phyloP scores from a whole-genome alignment of 139 green algal genomes.

The Eudorina sp. region DNA sequence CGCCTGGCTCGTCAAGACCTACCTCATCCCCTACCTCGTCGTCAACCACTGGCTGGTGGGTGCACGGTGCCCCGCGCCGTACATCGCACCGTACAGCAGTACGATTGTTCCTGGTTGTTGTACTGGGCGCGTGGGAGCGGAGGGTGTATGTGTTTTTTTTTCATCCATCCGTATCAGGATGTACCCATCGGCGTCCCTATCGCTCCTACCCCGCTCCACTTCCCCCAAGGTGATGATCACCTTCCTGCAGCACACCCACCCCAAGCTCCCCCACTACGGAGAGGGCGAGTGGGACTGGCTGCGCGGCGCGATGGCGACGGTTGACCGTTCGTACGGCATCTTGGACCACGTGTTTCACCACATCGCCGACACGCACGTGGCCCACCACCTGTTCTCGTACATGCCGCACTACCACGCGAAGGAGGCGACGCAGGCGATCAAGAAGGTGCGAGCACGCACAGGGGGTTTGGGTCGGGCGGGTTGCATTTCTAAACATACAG shows the following conservation, averaged over 20 bases:
- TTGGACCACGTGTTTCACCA: slow-evolving; percentile 86
- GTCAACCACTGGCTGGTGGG: slow-evolving; percentile 91
- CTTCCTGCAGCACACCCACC: slow-evolving; percentile 92
- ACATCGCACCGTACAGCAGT: too few relatives aligned
- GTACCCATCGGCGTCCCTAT: too few relatives aligned
- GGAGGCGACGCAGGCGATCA: slow-evolving; percentile 86
- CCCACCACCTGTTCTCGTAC: slow-evolving; percentile 93
- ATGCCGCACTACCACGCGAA: slow-evolving; percentile 96
- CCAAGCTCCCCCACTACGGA: slow-evolving; percentile 84
- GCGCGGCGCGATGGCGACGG: slow-evolving; percentile 87
- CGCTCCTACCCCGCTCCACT: not conserved
- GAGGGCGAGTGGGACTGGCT: slow-evolving; percentile 93
- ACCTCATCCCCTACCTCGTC: slow-evolving; percentile 87
- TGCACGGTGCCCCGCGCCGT: too few relatives aligned
- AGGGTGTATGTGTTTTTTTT: too few relatives aligned
- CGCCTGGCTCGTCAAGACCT: slow-evolving; percentile 83
- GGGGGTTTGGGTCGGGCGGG: too few relatives aligned
- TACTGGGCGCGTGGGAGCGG: too few relatives aligned
- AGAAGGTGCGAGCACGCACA: slow-evolving; percentile 58
- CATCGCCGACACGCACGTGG: slow-evolving; percentile 95
- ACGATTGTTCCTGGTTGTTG: too few relatives aligned
- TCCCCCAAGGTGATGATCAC: slow-evolving; percentile 80
- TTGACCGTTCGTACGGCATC: slow-evolving; percentile 89
- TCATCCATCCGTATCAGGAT: too few relatives aligned
- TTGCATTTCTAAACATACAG: too few relatives aligned